A percentile compares a stretch with the other conserved stretches of the same genome.
Evolutionary conservation across 2,329 filamentous ascomycete genomes (phyloP).

Genomic region (Metarhizium robertsii): DNA sequence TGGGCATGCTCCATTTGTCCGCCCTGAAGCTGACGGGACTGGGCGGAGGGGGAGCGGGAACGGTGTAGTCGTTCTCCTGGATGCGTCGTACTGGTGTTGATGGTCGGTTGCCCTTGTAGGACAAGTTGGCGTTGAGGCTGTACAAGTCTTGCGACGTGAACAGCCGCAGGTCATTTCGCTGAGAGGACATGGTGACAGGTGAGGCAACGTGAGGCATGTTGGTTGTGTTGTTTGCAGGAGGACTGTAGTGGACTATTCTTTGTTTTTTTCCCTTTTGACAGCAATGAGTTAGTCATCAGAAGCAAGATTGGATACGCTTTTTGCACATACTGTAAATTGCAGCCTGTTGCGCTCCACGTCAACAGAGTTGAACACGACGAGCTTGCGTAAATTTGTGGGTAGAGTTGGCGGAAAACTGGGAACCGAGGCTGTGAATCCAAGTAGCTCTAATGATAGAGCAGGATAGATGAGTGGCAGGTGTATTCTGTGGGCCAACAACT

Average conservation of each 20-base stretch:
- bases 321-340: background rate
- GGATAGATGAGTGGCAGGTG: background rate
- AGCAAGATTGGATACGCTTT: background rate
- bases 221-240: background rate
- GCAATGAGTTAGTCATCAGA: background rate
- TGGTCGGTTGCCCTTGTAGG: slow-evolving; percentile 30
- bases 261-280: background rate
- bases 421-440: slow-evolving; percentile 4
- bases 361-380: background rate
- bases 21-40: slow-evolving; percentile 52
- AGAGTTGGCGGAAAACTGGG: slow-evolving; percentile 7
- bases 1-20: slow-evolving; percentile 22
- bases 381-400: slow-evolving; percentile 18
- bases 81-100: slow-evolving; percentile 40
- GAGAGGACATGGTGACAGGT: slow-evolving; percentile 37
- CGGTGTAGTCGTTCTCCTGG: slow-evolving; percentile 50
- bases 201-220: slow-evolving; percentile 29
- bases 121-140: slow-evolving; percentile 42
- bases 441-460: background rate
- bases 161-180: slow-evolving; percentile 33
- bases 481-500: background rate
- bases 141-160: slow-evolving; percentile 41
- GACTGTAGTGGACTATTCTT: background rate
- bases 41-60: slow-evolving; percentile 56
- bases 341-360: background rate